These are phyloP conservation scores for Athelia psychrophila DNA, from an alignment of 1,284 basidiomycete genomes.

Conservation along the genomic window DNA sequence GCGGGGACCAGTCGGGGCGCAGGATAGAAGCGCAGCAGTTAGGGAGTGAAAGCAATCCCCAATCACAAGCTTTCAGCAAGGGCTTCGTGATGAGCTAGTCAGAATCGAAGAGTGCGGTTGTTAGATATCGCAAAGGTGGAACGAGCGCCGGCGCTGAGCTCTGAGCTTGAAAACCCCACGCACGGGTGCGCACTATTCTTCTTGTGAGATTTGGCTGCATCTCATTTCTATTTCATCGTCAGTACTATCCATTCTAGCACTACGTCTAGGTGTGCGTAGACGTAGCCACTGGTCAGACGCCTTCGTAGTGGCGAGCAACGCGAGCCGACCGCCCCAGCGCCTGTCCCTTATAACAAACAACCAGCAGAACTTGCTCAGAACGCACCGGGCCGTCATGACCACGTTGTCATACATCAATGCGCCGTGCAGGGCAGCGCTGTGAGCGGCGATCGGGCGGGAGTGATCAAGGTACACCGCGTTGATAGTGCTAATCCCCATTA, in stretches of 20 bases:
- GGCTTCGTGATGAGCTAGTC: slow-evolving; percentile 83
- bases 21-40: slow-evolving; percentile 54
- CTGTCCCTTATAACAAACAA: slow-evolving; percentile 76
- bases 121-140: slow-evolving; percentile 81
- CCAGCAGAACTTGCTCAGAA: slow-evolving; percentile 74
- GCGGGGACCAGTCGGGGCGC: slow-evolving; percentile 55
- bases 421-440: slow-evolving; percentile 87
- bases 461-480: slow-evolving; percentile 81
- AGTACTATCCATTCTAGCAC: slow-evolving; percentile 30
- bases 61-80: slow-evolving; percentile 35
- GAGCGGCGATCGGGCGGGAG: slow-evolving; percentile 80
- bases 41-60: slow-evolving; percentile 34
- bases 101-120: slow-evolving; percentile 75
- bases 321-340: slow-evolving; percentile 67
- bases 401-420: slow-evolving; percentile 80
- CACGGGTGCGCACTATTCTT: slow-evolving; percentile 52
- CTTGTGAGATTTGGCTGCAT: slow-evolving; percentile 2
- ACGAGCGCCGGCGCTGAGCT: slow-evolving; percentile 67
- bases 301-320: slow-evolving; percentile 40
- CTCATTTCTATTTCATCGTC: slow-evolving; percentile 13
- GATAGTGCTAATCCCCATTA: slow-evolving; percentile 28
- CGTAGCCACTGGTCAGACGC: slow-evolving; percentile 66
- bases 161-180: slow-evolving; percentile 62
- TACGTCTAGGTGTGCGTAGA: slow-evolving; percentile 45
- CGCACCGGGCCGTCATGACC: slow-evolving; percentile 84